Conservation (phyloP, 2,329 filamentous ascomycete species). For the Cylindrodendrum hubeiense region DNA sequence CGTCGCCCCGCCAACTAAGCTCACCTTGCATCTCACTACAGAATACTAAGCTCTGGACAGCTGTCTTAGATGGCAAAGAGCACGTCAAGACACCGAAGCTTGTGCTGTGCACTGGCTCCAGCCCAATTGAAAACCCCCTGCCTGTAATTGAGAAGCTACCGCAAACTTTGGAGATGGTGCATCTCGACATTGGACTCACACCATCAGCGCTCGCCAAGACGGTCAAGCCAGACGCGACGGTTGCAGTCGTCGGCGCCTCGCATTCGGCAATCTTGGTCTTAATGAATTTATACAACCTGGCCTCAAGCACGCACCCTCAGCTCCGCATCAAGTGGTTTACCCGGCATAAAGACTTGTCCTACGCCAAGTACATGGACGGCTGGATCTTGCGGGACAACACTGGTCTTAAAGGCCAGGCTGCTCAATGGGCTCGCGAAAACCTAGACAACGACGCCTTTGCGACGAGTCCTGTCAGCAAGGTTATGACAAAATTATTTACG, state of each 20-base stretch:
- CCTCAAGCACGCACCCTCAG: constrained; percentile 61
- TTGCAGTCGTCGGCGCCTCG: constrained; percentile 72
- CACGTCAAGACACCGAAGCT: constrained; percentile 56
- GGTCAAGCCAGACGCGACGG: constrained; percentile 49
- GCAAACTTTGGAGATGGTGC: constrained; percentile 41
- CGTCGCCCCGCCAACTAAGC: not conserved
- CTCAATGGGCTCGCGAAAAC: constrained; percentile 69
- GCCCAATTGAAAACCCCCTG: constrained; percentile 58
- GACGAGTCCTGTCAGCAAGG: constrained; percentile 57
- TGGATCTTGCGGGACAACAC: constrained; percentile 77
- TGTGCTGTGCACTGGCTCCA: constrained; percentile 70
- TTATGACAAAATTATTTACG: constrained; percentile 62
- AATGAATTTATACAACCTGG: constrained; percentile 69
- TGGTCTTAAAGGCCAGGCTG: constrained; percentile 72
- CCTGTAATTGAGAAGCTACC: constrained; percentile 50
- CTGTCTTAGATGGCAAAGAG: constrained; percentile 44
- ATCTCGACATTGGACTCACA: constrained; percentile 68
- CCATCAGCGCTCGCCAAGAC: constrained; percentile 60
- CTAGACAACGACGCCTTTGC: constrained; percentile 65
- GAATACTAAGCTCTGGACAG: constrained; percentile 35
- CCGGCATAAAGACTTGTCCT: constrained; percentile 66
- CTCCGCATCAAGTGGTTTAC: constrained; percentile 73
- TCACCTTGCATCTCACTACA: not conserved
- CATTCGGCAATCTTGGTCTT: constrained; percentile 74
- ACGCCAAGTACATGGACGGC: constrained; percentile 71